These are phyloP conservation scores for Selenicereus undatus DNA, from an alignment of 148 eudicot genomes.

Conservation along the genomic window DNA sequence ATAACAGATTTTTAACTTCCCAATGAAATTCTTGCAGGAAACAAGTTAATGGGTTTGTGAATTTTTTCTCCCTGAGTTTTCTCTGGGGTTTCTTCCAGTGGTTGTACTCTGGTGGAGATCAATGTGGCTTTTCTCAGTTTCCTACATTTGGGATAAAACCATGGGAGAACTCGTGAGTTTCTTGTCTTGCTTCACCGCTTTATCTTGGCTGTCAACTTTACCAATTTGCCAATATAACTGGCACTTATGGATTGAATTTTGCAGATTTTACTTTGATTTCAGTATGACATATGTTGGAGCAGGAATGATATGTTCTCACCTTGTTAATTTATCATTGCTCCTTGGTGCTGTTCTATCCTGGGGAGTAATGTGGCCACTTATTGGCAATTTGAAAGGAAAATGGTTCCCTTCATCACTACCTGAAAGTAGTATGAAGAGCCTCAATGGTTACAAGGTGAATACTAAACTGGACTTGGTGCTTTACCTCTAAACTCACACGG, in stretches of 20 bases:
- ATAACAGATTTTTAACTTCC: neutral
- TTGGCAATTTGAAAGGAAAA: constrained; percentile 43
- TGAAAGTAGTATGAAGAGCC: constrained; percentile 73
- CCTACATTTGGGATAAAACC: constrained; percentile 84
- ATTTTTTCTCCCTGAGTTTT: constrained; percentile 64
- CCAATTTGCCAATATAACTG: neutral
- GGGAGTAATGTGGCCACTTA: constrained; percentile 79
- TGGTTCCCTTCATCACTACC: constrained; percentile 64
- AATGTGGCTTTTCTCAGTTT: constrained; percentile 66
- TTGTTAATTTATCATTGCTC: constrained; percentile 63
- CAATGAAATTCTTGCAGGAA: constrained; percentile 43
- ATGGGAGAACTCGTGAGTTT: constrained; percentile 57
- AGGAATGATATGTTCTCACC: constrained; percentile 84
- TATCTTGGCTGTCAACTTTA: neutral
- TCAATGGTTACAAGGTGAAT: constrained; percentile 69
- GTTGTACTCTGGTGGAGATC: constrained; percentile 63
- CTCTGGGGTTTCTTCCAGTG: constrained; percentile 80
- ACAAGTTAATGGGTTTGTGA: constrained; percentile 67
- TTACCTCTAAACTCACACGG: neutral
- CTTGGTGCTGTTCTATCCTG: constrained; percentile 68
- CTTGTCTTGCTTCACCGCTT: neutral
- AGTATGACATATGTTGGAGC: constrained; percentile 75
- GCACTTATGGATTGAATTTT: constrained; percentile 23
- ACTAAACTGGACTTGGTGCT: neutral
- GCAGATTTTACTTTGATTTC: constrained; percentile 85